phyloP scores from a whole-genome alignment of 129 eudicot species.

The Flaveria linearis region DNA sequence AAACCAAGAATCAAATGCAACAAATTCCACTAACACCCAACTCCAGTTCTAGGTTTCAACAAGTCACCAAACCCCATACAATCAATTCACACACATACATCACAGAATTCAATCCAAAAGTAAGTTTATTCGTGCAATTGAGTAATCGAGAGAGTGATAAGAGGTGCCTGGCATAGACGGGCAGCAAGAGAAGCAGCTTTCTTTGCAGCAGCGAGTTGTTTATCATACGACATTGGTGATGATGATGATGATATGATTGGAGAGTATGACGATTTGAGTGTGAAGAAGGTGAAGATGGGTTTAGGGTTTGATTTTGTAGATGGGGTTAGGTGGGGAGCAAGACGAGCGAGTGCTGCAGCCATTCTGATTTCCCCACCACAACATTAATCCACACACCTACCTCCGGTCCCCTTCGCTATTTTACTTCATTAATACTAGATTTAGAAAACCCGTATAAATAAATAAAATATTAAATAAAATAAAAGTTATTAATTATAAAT shows the following conservation, averaged over 20 bases:
- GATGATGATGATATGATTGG: conserved; percentile 30
- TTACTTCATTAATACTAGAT: too few relatives aligned
- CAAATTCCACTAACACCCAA: neutral
- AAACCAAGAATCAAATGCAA: neutral
- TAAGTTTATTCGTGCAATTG: too few relatives aligned
- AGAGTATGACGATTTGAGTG: conserved; percentile 28
- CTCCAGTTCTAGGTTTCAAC: neutral
- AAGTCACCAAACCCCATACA: neutral
- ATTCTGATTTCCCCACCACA: neutral
- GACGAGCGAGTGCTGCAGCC: conserved; percentile 22
- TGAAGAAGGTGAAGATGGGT: conserved; percentile 21
- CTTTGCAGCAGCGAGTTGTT: conserved; percentile 81
- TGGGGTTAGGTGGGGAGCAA: conserved; percentile 12
- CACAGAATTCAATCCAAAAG: neutral
- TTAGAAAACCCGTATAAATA: too few relatives aligned
- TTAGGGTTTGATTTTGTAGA: conserved; percentile 29
- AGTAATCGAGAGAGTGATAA: neutral
- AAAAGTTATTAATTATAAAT: too few relatives aligned
- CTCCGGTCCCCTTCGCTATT: neutral
- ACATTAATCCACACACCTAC: neutral
- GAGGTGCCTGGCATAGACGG: conserved; percentile 70
- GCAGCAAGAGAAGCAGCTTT: conserved; percentile 92
- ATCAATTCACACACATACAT: neutral
- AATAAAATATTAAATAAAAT: too few relatives aligned
- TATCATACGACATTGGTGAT: conserved; percentile 57